Evolutionary conservation across 1,284 basidiomycete species (phyloP), one percentile per base, ranked within the genome.

Genomic region (Papiliotrema flavescens): DNA sequence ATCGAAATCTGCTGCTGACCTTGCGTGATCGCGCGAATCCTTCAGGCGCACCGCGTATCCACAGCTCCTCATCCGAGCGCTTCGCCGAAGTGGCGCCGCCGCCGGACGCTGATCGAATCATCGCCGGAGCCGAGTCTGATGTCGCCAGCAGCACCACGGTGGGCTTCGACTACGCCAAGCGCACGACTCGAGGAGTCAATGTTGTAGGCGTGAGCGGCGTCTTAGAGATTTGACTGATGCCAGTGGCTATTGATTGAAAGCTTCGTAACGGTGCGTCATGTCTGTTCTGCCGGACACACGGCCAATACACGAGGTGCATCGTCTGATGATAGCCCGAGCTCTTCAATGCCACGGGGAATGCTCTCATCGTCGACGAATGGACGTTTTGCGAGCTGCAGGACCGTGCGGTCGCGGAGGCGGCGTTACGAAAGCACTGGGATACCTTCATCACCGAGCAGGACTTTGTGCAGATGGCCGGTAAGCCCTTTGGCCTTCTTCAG

Each of bases 391-490:
- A 71, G 49, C 65, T 69, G 49, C 77, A 78, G 57, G 69, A 75
- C 52, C 67, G 70, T 14, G 61, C 55, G 42, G 56, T 49, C 2
- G 74, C 74, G 14, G 45, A 54, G 11, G n/a, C 44, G 8, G 66
- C 67, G 1, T 59, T 76, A 51, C 34, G 53, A 20, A 50, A 59
- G 19, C 74, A 76, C 60, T 74, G 75, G 75, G 61, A 75, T 47
- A 64, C 68, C 2, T 75, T 67, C 66, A 86, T 91, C 56, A 88
- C 89, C n/a, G 90, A 94, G 71, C 76, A 86, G 70, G 92, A 95
- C 74, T 86, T 96, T 65, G 86, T 86, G 24, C 79, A 89, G 70
- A 94, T 96, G 50, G 89, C 89, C 17, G 88, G 71, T 76, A 48
- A 58, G 70, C 68, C 1, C n/a, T n/a, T n/a, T n/a, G n/a, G n/a